phyloP scores from a whole-genome alignment of 495 filamentous ascomycete species.

The Neurospora sp. region DNA sequence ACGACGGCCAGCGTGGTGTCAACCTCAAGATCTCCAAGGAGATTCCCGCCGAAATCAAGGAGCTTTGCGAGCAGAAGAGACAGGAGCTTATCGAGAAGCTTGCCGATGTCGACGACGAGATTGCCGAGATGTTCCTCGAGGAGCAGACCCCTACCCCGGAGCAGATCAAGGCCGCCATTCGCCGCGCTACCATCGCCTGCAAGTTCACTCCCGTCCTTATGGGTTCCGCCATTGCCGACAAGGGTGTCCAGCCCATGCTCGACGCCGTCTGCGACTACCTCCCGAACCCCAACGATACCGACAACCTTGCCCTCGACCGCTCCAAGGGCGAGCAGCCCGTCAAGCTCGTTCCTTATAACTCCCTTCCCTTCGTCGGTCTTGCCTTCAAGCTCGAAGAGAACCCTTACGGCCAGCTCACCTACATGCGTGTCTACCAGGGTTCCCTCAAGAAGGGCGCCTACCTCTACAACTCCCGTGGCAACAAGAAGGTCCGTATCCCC shows the following conservation, averaged over 20 bases:
- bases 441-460: conserved; percentile 76
- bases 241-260: conserved; percentile 91
- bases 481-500: conserved; percentile 94
- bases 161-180: conserved; percentile 85
- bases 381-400: conserved; percentile 99
- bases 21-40: conserved; percentile 63
- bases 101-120: conserved; percentile 96
- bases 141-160: conserved; percentile 63
- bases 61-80: conserved; percentile 67
- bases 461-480: conserved; percentile 85
- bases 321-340: conserved; percentile 67
- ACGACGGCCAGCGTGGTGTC: conserved; percentile 68
- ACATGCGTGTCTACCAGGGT: conserved; percentile 98
- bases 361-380: conserved; percentile 85
- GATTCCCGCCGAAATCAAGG: conserved; percentile 67
- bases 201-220: conserved; percentile 97
- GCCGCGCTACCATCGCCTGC: conserved; percentile 71
- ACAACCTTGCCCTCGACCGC: conserved; percentile 82
- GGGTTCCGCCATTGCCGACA: conserved; percentile 92
- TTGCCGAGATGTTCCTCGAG: conserved; percentile 91
- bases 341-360: conserved; percentile 83
- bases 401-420: conserved; percentile 97
- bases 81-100: conserved; percentile 85
- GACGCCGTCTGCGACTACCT: conserved; percentile 95
- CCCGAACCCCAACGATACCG: conserved; percentile 83